A percentile compares a stretch with the other conserved stretches of the same genome.
Conservation (phyloP, 2,329 filamentous ascomycete genomes). For the Exserohilum turcica region DNA sequence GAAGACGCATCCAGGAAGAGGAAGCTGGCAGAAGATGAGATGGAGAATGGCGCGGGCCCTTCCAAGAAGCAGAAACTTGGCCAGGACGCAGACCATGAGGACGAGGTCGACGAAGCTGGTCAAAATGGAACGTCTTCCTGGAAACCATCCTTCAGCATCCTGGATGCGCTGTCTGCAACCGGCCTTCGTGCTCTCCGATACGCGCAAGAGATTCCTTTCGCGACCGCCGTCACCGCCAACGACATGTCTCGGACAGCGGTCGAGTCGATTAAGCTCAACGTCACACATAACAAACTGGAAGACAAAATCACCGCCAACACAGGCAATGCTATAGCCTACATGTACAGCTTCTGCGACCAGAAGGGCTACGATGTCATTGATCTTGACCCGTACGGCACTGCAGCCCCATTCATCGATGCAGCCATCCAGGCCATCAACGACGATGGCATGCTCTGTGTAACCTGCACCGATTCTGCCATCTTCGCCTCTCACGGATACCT, state of each 20-base stretch:
- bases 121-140: conserved; percentile 12
- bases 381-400: conserved; percentile 93
- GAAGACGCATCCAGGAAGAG: conserved; percentile 30
- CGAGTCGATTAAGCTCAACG: conserved; percentile 80
- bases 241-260: conserved; percentile 81
- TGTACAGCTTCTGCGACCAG: conserved; percentile 74
- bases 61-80: conserved; percentile 35
- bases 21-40: conserved; percentile 27
- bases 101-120: conserved; percentile 3
- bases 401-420: conserved; percentile 88
- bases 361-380: conserved; percentile 87
- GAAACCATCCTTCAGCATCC: conserved; percentile 61
- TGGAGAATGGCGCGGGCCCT: conserved; percentile 16
- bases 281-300: conserved; percentile 77
- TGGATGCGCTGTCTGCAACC: conserved; percentile 93
- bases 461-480: conserved; percentile 93
- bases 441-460: conserved; percentile 89
- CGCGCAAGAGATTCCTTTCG: conserved; percentile 85
- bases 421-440: conserved; percentile 86
- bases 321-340: conserved; percentile 85
- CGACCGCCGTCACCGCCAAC: conserved; percentile 83
- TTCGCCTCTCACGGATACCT: conserved; percentile 94
- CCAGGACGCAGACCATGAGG: conserved; percentile 19
- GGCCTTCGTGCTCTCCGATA: conserved; percentile 91
- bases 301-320: conserved; percentile 73